Base-by-base conservation (phyloP, 129 eudicot genomes). In the Gnaphalium uliginosum region DNA sequence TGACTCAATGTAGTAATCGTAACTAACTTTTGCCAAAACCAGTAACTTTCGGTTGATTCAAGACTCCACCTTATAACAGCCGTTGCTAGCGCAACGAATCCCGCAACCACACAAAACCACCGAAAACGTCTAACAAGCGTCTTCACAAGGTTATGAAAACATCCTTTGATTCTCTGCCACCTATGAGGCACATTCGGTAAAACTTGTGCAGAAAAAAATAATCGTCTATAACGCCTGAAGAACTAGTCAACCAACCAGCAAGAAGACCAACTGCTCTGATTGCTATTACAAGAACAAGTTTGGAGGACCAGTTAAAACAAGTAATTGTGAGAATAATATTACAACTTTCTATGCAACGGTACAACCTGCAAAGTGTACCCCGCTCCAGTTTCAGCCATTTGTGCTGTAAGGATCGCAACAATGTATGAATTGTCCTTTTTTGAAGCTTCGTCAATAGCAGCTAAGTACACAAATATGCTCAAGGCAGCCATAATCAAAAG, bases 1-100 rank as follows among this genome's bases (percentile, higher is more conserved):
- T n/a, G n/a, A n/a, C n/a, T n/a, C n/a, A n/a, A n/a, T n/a, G n/a
- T n/a, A n/a, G n/a, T 1, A 46, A 4, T 46, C 14, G n/a, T 18
- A 60, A 77, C 77, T 33, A 72, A 93, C 98, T 95, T 93, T 84
- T 93, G 96, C 98, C 98, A 93, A 76, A 87, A 84, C 98, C 98
- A 93, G 81, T 90, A 93, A 80, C 69, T 93, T 82, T 73, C 81
- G 63, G 85, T 77, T 66, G 87, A 86, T 84, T 93, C 98, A 9
- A 90, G 76, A 39, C 67, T 80, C 98, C 96, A 88, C 84, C 96
- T 88, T 30, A 83, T 54, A 24, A 85, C 95, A 70, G 95, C 98
- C 90, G 90, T 79, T 32, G 90, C 83, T 66, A 85, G 79, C 9
- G 96, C 89, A 17, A 76, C 59, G 22, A 88, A 86, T 6, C 96